A percentile compares a stretch with the other conserved stretches of the same genome.
Evolutionary conservation across 2,329 filamentous ascomycete species (phyloP).

Genomic region (Monilinia polystroma): DNA sequence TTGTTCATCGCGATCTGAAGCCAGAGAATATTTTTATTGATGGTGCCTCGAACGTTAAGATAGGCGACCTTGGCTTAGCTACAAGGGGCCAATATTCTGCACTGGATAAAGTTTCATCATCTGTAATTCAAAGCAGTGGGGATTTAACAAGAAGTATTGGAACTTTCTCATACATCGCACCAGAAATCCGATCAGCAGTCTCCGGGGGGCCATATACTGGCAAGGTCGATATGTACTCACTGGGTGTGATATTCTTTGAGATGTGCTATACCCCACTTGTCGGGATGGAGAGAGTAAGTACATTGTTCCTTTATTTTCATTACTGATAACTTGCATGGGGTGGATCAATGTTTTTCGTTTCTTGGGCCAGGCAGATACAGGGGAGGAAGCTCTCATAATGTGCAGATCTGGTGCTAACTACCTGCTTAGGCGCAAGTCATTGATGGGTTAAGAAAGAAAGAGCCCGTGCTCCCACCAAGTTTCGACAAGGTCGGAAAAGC

Average conservation of each 20-base stretch:
- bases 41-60: slow-evolving; percentile 83
- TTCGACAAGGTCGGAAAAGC: slow-evolving; percentile 70
- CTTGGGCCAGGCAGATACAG: neutral
- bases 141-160: slow-evolving; percentile 72
- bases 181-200: slow-evolving; percentile 79
- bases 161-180: slow-evolving; percentile 89
- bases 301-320: neutral
- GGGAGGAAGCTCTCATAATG: neutral
- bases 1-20: slow-evolving; percentile 94
- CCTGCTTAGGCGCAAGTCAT: slow-evolving; percentile 51
- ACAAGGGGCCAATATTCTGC: slow-evolving; percentile 77
- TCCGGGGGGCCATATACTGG: slow-evolving; percentile 74
- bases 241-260: slow-evolving; percentile 97
- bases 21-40: slow-evolving; percentile 98
- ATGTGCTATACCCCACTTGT: slow-evolving; percentile 72
- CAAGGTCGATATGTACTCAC: slow-evolving; percentile 97
- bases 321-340: neutral
- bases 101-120: slow-evolving; percentile 49
- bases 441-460: slow-evolving; percentile 64
- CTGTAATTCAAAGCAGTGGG: slow-evolving; percentile 36
- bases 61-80: slow-evolving; percentile 93
- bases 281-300: slow-evolving; percentile 58
- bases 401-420: neutral
- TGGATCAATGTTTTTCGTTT: neutral
- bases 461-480: slow-evolving; percentile 67